These are phyloP conservation scores for Craterostigma plantagineum DNA, from an alignment of 257 asterid genomes.

Conservation along the genomic window DNA sequence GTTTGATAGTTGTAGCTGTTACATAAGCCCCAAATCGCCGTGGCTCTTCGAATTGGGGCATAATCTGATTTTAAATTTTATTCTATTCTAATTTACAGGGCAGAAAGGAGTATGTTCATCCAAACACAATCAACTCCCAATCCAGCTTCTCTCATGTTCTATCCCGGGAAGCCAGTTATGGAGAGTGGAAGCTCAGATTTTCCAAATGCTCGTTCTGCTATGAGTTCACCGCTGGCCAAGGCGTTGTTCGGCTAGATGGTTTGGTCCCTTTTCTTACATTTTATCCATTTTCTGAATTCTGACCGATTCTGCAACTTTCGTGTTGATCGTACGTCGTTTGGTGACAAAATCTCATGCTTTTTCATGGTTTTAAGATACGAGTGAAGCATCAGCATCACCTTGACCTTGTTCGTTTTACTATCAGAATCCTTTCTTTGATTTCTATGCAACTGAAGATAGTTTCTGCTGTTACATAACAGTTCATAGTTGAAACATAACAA, in stretches of 20 bases:
- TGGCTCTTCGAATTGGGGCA: no score
- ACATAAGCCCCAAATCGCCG: no score
- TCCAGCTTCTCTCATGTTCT: conserved; percentile 86
- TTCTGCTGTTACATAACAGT: no score
- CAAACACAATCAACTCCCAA: conserved; percentile 93
- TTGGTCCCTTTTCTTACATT: conserved; percentile 6
- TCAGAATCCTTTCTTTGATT: no score
- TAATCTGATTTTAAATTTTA: no score
- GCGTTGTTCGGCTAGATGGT: conserved; percentile 80
- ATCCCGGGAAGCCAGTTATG: conserved; percentile 90
- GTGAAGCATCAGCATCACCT: no score
- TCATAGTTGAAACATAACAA: no score
- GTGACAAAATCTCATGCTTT: no score
- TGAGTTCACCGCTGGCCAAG: conserved; percentile 84
- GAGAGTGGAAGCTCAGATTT: conserved; percentile 78
- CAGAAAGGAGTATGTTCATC: conserved; percentile 91
- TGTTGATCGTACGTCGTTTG: not conserved
- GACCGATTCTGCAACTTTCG: not conserved
- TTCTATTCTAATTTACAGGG: conserved; percentile 20
- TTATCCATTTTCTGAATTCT: not conserved
- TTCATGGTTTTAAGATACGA: no score
- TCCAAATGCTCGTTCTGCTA: conserved; percentile 86
- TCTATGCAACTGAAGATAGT: no score
- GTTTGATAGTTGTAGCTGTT: no score
- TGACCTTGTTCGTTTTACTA: no score